These are phyloP conservation scores for Bidens hawaiensis DNA, from an alignment of 140 eudicot genomes.

Conservation along the genomic window DNA sequence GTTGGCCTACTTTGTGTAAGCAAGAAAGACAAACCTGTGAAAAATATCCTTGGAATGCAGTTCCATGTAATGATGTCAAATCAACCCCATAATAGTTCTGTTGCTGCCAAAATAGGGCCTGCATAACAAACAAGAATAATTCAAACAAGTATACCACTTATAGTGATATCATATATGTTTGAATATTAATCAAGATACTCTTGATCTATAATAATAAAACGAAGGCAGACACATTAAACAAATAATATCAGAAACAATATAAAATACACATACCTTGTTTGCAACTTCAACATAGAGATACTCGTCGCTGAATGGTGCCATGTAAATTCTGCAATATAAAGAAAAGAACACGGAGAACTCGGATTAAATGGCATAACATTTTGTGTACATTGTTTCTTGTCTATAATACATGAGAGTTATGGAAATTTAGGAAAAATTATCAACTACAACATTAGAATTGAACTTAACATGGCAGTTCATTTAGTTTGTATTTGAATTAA, in stretches of 20 bases:
- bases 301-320: slow-evolving; percentile 99
- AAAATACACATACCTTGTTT: slow-evolving; percentile 51
- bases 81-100: slow-evolving; percentile 93
- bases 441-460: neutral
- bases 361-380: neutral
- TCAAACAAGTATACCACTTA: neutral
- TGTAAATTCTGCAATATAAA: slow-evolving; percentile 64
- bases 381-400: neutral
- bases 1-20: neutral
- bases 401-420: neutral
- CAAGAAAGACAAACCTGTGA: slow-evolving; percentile 62
- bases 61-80: slow-evolving; percentile 81
- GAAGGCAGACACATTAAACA: neutral
- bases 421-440: neutral
- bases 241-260: neutral
- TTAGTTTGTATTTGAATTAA: neutral
- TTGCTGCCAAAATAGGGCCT: slow-evolving; percentile 98
- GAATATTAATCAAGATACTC: neutral
- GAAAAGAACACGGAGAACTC: neutral
- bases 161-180: neutral
- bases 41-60: slow-evolving; percentile 94
- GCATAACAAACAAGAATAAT: slow-evolving; percentile 25
- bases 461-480: neutral
- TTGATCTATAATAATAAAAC: neutral
- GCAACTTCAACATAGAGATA: slow-evolving; percentile 75